Base-by-base conservation (phyloP, 306 rosid genomes). In the Vachellia pachyceras region DNA sequence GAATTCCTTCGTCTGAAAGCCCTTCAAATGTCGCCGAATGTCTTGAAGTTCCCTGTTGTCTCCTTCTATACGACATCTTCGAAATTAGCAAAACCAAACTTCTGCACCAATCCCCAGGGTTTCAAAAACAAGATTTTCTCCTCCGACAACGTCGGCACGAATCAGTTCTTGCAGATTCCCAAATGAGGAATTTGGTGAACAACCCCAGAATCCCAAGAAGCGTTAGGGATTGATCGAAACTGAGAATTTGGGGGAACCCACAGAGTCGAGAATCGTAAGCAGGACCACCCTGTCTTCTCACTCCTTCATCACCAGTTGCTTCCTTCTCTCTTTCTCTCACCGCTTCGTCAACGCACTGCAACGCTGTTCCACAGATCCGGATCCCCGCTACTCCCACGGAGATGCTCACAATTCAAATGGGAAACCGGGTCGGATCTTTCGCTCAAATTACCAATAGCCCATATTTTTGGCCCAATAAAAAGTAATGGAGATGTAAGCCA, bases 61-160 rank as follows among this genome's bases (percentile, higher is more conserved):
- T 87, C 88, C 98, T 90, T 76, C 90, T 72, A 82, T 90, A 90
- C 72, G 97, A 94, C 98, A 95, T 95, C 72, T 18, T 72, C 14
- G 5, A 41, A 5, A 9, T 25, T 5, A 22, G 54, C 20, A 17
- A 65, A 15, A 15, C 44, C 44, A 65, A 65, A 65, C 70, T 29
- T 29, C 33, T 6, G 5, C 44, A 65, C 35, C 4, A 36, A 15
- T 3, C 12, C 17, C 14, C 22, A 25, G n/a, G n/a, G 69, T 47
- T 22, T 37, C 46, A 44, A 37, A 36, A 23, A 10, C 49, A 23
- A 55, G 20, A 6, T 22, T 9, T 57, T 57, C 14, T 22, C 64
- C 64, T 8, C 22, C n/a, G n/a, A n/a, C n/a, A n/a, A n/a, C n/a
- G n/a, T n/a, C n/a, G n/a, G n/a, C n/a, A n/a, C n/a, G n/a, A 64